A percentile compares a stretch with the other conserved stretches of the same genome.
These are phyloP conservation scores for Alternaria sp. DNA, from an alignment of 2,329 filamentous ascomycete genomes.

Conservation along the genomic window DNA sequence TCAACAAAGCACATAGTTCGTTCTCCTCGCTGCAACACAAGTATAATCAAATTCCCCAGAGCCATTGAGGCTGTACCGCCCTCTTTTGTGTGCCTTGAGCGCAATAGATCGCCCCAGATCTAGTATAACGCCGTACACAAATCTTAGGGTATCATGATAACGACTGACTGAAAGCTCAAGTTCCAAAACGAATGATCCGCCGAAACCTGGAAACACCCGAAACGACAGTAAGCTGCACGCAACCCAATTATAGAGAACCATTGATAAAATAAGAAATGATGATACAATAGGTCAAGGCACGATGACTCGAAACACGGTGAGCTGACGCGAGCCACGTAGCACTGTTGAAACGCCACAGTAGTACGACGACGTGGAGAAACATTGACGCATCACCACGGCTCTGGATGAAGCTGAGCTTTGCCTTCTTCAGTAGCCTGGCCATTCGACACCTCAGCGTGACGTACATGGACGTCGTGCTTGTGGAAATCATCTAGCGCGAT, in stretches of 20 bases:
- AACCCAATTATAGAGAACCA: background rate
- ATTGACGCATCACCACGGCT: constrained; percentile 1
- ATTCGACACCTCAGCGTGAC: background rate
- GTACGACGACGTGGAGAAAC: constrained; percentile 2
- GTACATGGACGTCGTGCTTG: constrained; percentile 7
- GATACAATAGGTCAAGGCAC: background rate
- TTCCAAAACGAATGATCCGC: background rate
- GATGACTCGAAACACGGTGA: background rate
- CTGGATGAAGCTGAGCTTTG: background rate
- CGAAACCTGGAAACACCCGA: background rate
- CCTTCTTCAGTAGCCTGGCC: background rate
- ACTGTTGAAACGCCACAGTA: constrained; percentile 2
- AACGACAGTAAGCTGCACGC: background rate
- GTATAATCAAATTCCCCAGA: background rate
- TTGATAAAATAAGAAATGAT: background rate
- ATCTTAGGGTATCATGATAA: background rate
- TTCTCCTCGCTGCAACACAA: background rate
- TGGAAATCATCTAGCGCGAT: constrained; percentile 11
- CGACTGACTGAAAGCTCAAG: background rate
- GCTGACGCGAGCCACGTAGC: background rate
- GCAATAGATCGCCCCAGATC: background rate
- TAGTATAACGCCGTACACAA: background rate
- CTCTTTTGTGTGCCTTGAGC: background rate
- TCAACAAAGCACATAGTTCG: background rate
- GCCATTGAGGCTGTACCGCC: background rate